Base-by-base conservation (phyloP, 257 asterid species). In the Solanum chilense region DNA sequence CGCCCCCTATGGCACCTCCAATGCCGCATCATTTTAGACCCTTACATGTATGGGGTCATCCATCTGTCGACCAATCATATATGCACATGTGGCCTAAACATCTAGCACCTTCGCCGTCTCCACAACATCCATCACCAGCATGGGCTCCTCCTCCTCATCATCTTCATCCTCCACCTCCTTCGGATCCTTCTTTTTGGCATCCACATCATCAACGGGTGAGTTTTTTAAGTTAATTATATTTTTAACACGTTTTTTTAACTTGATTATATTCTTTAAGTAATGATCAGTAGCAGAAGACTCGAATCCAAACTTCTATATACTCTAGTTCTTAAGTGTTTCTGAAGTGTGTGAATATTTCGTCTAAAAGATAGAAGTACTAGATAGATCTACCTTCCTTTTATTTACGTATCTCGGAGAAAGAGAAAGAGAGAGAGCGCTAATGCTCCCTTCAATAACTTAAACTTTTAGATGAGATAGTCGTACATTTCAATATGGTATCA, bases 11-110 rank as follows among this genome's bases (percentile, higher is more conserved):
- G 91, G 68, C 93, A 35, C 23, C 85, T 80, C 94, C 94, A 6
- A 73, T 90, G 91, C 92, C 95, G 87, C 97, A 91, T 88, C 97
- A 91, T 88, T 90, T 89, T 89, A 92, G 97, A 91, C 98, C 98
- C 83, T 90, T 96, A 82, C 99, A 95, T 83, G 98, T 96, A 47
- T 96, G 99, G 99, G 99, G 99, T 87, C 98, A 97, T 64, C 99
- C 99, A 86, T 90, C 97, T 14, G 88, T 92, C 89, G 95, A 92
- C 95, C 99, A 94, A 89, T 91, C 99, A 64, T 18, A 91, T 84
- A 87, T 92, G 92, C 94, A 94, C 92, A 88, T 91, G 73, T 96
- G 99, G 99, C 98, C 97, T 23, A 95, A 95, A 80, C 98, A 92
- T 89, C 87, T 92, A 78, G 90, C 90, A 84, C 92, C 92, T 76